Base-by-base conservation (phyloP, 2,329 filamentous ascomycete species). In the Leptographium procerum region DNA sequence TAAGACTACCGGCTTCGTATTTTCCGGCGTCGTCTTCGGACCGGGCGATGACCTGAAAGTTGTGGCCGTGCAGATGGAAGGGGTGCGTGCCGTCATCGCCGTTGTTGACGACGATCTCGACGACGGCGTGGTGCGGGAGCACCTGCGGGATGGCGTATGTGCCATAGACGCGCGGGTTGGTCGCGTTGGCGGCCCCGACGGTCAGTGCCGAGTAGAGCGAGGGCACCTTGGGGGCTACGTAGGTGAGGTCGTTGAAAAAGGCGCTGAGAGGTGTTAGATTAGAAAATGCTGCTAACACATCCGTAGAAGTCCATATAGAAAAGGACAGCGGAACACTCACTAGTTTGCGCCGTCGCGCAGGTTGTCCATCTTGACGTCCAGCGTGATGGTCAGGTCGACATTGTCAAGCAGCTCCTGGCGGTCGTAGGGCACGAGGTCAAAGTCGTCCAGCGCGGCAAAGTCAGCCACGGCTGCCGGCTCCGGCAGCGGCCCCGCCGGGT, bases 231-330 rank as follows among this genome's bases (percentile, higher is more conserved):
- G 87, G 89, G 0, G 72, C 60, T 7, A 81, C 78, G 68, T 92
- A 95, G 28, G 87, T 90, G 61, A 89, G 81, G 69, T 88, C 84
- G 74, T 92, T 92, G 74, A 88, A 83, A 70, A 86, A 86, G 60
- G 83, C 85, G 56, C 76, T 64, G n/a, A 22, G 1, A 13, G 47
- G 57, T 22, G 55, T 36, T 29, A 34, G 13, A n/a, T n/a, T n/a
- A n/a, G n/a, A n/a, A n/a, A n/a, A n/a, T n/a, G n/a, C n/a, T n/a
- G n/a, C n/a, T n/a, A n/a, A n/a, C n/a, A n/a, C n/a, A n/a, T n/a
- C n/a, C n/a, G n/a, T n/a, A n/a, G n/a, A n/a, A n/a, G n/a, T n/a
- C n/a, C n/a, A n/a, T n/a, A n/a, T n/a, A n/a, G n/a, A n/a, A n/a
- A n/a, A n/a, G n/a, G n/a, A n/a, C n/a, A n/a, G n/a, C 19, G 7